A percentile compares a stretch with the other conserved stretches of the same genome.
phyloP scores from a whole-genome alignment of 2,329 filamentous ascomycete species.

The Neonectria punicea region DNA sequence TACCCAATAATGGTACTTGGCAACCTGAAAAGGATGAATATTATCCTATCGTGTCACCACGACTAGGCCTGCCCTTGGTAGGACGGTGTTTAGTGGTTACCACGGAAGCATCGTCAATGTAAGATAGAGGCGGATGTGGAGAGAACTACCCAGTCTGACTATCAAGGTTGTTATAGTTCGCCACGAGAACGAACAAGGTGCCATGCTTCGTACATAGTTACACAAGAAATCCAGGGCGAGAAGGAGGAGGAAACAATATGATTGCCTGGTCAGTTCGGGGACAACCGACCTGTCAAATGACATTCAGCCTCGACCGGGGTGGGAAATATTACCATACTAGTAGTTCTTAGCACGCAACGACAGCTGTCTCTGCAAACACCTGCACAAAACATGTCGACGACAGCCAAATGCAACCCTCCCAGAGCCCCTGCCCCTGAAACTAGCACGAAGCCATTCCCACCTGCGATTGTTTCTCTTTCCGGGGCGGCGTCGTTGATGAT shows the following conservation, averaged over 20 bases:
- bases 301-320: not conserved
- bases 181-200: not conserved
- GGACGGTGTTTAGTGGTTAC: not conserved
- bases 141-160: not conserved
- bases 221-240: not conserved
- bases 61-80: slow-evolving; percentile 1
- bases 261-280: not conserved
- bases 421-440: not conserved
- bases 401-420: not conserved
- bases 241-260: not conserved
- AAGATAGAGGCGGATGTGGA: not conserved
- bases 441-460: not conserved
- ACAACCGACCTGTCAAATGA: slow-evolving; percentile 21
- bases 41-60: not conserved
- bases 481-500: slow-evolving; percentile 3
- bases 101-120: not conserved
- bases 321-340: no score
- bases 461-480: not conserved
- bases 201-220: not conserved
- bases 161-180: not conserved
- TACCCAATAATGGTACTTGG: slow-evolving; percentile 1
- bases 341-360: not conserved
- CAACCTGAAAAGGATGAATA: not conserved
- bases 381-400: not conserved
- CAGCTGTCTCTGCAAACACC: not conserved